Evolutionary conservation across 805 yeast genomes (phyloP).

Genomic region (Wickerhamiella allomyrinae): DNA sequence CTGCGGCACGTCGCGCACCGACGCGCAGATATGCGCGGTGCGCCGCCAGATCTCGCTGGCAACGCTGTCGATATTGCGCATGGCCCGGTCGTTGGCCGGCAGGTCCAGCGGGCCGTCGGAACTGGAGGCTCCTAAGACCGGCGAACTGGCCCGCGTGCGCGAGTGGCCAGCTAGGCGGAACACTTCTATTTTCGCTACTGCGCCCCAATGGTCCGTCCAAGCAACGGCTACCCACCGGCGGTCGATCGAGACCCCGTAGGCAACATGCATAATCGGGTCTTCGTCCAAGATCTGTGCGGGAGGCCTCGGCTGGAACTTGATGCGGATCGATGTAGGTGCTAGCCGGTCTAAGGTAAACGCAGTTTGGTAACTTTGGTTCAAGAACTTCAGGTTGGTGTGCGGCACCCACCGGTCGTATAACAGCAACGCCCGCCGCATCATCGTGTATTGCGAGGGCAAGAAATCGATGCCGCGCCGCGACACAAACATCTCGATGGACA

Average conservation of each 20-base stretch:
- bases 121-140: background rate
- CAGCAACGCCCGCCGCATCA: slow-evolving; percentile 19
- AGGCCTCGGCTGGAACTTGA: slow-evolving; percentile 11
- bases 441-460: slow-evolving; percentile 19
- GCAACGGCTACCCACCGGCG: slow-evolving; percentile 75
- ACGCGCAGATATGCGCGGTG: slow-evolving; percentile 6
- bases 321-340: slow-evolving; percentile 20
- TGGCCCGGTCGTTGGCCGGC: background rate
- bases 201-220: slow-evolving; percentile 79
- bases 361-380: slow-evolving; percentile 11
- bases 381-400: slow-evolving; percentile 1
- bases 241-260: slow-evolving; percentile 71
- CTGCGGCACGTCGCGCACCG: slow-evolving; percentile 3
- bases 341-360: slow-evolving; percentile 25
- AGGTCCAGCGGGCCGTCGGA: background rate
- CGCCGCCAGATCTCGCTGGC: slow-evolving; percentile 14
- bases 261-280: slow-evolving; percentile 69
- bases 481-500: slow-evolving; percentile 15
- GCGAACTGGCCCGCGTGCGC: slow-evolving; percentile 6
- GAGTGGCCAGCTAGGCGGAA: slow-evolving; percentile 22
- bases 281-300: slow-evolving; percentile 32
- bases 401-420: slow-evolving; percentile 22
- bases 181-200: slow-evolving; percentile 43
- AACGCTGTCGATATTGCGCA: slow-evolving; percentile 5
- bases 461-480: slow-evolving; percentile 18